Base-by-base conservation (phyloP, 768 basidiomycete species). In the Neoboletus brunneissimus region DNA sequence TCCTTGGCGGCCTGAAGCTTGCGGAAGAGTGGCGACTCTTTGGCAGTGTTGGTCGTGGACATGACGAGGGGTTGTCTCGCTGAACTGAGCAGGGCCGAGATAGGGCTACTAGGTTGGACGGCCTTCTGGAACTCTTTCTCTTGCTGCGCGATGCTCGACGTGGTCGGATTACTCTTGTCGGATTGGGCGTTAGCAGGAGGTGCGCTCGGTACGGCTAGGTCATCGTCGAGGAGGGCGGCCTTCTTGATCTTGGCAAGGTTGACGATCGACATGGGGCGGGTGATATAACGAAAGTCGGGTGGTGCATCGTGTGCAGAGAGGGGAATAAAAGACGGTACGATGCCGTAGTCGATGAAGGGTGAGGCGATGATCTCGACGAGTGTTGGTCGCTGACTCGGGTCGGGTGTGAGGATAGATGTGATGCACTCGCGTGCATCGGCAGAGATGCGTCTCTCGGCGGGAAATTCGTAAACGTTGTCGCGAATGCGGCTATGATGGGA, bases 101-200 rank as follows among this genome's bases (percentile, higher is more conserved):
- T 95, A 0, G 97, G 97, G 58, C 89, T 91, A 42, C 91, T 94
- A 7, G 95, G 96, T 67, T 94, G 92, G 1, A 98, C 91, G 2
- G 94, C 97, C 65, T 89, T 87, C 76, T 90, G 88, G 86, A 98
- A 98, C 72, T 98, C 97, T 70, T 88, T 88, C 81, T 99, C 97
- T 67, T 93, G 91, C 64, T 92, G 82, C 4, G 87, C 87, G 55
- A 89, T 85, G 44, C 79, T 88, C 13, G 81, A 82, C 16, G 81
- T 81, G 52, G 79, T 76, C 47, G 75, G 80, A 67, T 77, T 79
- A 42, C 55, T 56, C 49, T 58, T 62, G 22, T 67, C 63, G 1
- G 67, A 42, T 5, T 65, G 54, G 15, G 59, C 25, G 7, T 56
- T 51, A n/a, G 61, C 41, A n/a, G 51, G 58, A 20, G 57, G 70